Evolutionary conservation across 441 rosid species (phyloP), one percentile per base, ranked within the genome.

Genomic region (Bruguiera hainesii): DNA sequence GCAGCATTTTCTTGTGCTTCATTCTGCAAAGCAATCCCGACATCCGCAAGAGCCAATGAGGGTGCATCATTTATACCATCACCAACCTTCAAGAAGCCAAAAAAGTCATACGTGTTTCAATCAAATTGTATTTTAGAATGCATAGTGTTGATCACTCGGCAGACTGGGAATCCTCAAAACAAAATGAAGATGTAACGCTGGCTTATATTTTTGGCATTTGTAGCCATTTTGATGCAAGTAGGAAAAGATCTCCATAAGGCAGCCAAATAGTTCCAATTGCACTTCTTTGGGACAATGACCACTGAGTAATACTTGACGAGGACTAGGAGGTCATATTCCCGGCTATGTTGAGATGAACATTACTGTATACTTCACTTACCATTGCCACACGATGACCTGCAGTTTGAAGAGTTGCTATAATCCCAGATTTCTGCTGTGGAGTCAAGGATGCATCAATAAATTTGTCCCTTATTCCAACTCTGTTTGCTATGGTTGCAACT

Each of bases 21-120:
- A 61, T 76, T 85, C 79, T 83, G 93, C 69, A 94, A 73, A 77
- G 97, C 96, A 75, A 94, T 88, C 66, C 97, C 98, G 5, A 94
- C 97, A 75, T 91, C 83, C n/a, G 97, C 98, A 58, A 81, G 84
- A 63, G 99, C 97, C 85, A 94, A 77, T 68, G 97, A 91, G 42
- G 97, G 99, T 51, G 99, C 99, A 79, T 91, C 97, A 46, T 94
- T 94, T 76, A 94, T 94, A 71, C 97, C 98, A 80, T 94, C 98
- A 23, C 97, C 99, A 58, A 91, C 94, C 98, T 94, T 72, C 55
- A 49, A 68, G 53, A 63, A 58, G n/a, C 26, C 64, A 64, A 59
- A 21, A 37, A 69, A 72, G 19, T 59, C 28, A 63, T 30, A 21
- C 42, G 53, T 60, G 56, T 66, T 74, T 66, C 62, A 20, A 52